Base-by-base conservation (phyloP, 495 filamentous ascomycete genomes). In the Chaetomium tenue region DNA sequence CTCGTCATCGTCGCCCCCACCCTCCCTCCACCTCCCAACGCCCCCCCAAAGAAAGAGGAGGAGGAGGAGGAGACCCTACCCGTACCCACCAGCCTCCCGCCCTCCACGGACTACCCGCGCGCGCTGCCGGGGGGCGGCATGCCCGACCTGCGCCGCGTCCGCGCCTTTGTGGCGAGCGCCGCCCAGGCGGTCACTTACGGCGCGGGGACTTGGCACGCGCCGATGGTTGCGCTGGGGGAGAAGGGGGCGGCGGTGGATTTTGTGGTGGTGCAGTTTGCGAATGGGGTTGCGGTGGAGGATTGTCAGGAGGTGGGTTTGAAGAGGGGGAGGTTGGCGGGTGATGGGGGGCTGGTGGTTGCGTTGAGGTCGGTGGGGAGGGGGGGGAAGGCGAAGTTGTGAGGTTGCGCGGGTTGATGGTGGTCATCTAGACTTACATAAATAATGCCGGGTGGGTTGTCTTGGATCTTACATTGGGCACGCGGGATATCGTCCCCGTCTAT, bases 201-300 rank as follows among this genome's bases (percentile, higher is more conserved):
- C 15, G 85, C 88, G 18, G 94, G 91, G 18, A 97, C 91, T 50
- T 98, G 95, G 93, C 94, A 98, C 82, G 92, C 93, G 66, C 94
- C 94, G 2, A 98, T 98, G 94, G 91, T 89, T 18, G 92, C 91
- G 52, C 71, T 97, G 23, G 94, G 93, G 1, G 70, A 77, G 53
- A 67, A 79, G 40, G 79, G 84, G 23, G 83, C 92, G 30, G 88
- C 89, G 69, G 33, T 82, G 13, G 79, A 81, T 50, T 98, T 98
- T 77, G 86, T 96, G 26, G 92, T 97, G 11, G 83, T 91, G 72
- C 93, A 97, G 77, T 91, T 87, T 78, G 88, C 87, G 18, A 98
- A 95, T 76, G 92, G 90, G 5, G 88, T 93, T 42, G 85, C 75
- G 15, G 79, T 85, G 2, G 94, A 98, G 79, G 94, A 98, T 76